Conservation (phyloP, 495 filamentous ascomycete species). For the Neurospora sublineolata region DNA sequence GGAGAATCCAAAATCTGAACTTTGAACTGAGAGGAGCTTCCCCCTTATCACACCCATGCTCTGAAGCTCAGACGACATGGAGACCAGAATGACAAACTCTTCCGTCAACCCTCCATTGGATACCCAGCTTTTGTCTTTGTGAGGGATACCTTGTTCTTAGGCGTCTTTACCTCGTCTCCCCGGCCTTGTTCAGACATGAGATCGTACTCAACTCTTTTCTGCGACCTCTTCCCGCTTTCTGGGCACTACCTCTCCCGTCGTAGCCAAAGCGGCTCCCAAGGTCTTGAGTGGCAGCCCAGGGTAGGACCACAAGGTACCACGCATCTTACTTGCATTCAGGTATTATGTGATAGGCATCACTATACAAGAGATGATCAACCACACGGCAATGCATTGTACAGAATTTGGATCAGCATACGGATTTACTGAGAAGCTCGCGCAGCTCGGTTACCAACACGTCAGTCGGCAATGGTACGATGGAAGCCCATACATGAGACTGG, state of each 20-base stretch:
- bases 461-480: neutral
- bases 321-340: neutral
- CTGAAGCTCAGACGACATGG: neutral
- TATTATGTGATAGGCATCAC: neutral
- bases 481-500: neutral
- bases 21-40: neutral
- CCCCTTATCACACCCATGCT: neutral
- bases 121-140: neutral
- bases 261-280: neutral
- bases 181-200: neutral
- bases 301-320: neutral
- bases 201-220: neutral
- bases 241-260: neutral
- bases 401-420: neutral
- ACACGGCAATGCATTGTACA: neutral
- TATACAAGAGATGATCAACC: neutral
- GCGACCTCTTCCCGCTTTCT: neutral
- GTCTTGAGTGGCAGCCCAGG: neutral
- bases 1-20: neutral
- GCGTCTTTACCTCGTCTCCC: neutral
- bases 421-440: neutral
- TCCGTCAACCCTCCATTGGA: neutral
- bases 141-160: neutral
- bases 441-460: neutral
- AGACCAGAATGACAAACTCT: neutral